A percentile compares a stretch with the other conserved stretches of the same genome.
Evolutionary conservation across 192 early-diverging fungal genomes (phyloP).

Genomic region (Coemansia sp.): DNA sequence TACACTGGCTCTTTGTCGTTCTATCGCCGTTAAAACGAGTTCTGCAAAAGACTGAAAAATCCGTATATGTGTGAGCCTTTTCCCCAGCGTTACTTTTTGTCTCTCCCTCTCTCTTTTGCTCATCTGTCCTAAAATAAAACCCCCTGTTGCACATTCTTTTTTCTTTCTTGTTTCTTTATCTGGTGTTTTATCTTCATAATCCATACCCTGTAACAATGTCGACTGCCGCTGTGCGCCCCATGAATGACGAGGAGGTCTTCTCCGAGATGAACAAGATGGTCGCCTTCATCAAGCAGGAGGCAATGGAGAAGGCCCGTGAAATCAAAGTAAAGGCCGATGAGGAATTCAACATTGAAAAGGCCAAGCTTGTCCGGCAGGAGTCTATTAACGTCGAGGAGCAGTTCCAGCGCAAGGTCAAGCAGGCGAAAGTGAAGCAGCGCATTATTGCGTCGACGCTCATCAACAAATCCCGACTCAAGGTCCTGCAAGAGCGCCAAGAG

Average conservation of each 20-base stretch:
- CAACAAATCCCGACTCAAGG: conserved; percentile 92
- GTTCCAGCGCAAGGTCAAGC: conserved; percentile 97
- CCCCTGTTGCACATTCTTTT: neutral
- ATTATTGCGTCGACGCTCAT: conserved; percentile 94
- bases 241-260: conserved; percentile 94
- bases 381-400: conserved; percentile 93
- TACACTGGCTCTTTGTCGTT: too few relatives aligned
- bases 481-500: conserved; percentile 85
- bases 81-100: neutral
- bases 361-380: conserved; percentile 97
- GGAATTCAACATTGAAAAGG: conserved; percentile 99
- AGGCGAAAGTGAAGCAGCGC: conserved; percentile 92
- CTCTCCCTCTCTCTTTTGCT: conserved; percentile 1
- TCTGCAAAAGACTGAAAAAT: neutral
- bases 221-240: conserved; percentile 52
- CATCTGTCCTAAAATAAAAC: neutral
- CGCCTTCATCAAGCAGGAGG: conserved; percentile 98
- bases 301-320: conserved; percentile 96
- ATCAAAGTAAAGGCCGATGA: conserved; percentile 99
- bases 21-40: neutral
- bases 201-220: conserved; percentile 30
- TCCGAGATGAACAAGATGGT: conserved; percentile 99
- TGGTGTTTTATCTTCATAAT: neutral
- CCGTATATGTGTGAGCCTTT: neutral
- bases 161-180: neutral